Percentiles rank a stretch among this genome's conserved stretches.
Conservation (phyloP, 352 stramenopile genomes). For the Aphanomyces invadans region DNA sequence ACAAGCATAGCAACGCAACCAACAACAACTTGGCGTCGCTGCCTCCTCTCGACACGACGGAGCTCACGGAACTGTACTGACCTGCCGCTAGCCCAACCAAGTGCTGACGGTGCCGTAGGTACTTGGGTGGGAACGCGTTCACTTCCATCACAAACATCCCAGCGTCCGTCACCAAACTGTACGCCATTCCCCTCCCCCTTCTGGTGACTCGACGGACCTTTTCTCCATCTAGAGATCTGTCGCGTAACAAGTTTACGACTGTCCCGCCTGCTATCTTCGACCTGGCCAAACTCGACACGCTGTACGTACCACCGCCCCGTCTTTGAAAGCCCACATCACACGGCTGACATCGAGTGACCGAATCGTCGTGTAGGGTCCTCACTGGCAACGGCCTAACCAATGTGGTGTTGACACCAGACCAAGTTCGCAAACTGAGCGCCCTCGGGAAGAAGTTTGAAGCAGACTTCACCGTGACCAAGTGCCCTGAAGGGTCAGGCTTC, state of each 20-base stretch:
- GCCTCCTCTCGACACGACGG: slow-evolving; percentile 29
- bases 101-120: not conserved
- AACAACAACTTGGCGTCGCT: slow-evolving; percentile 47
- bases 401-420: slow-evolving; percentile 33
- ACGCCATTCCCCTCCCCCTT: not conserved
- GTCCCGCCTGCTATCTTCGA: slow-evolving; percentile 43
- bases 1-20: slow-evolving; percentile 29
- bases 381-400: slow-evolving; percentile 47
- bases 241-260: slow-evolving; percentile 36
- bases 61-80: slow-evolving; percentile 30
- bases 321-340: not conserved
- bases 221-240: slow-evolving; percentile 45
- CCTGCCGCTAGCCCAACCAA: slow-evolving; percentile 21
- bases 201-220: too few relatives aligned
- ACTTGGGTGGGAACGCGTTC: slow-evolving; percentile 37
- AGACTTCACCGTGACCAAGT: slow-evolving; percentile 33
- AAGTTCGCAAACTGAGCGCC: slow-evolving; percentile 37
- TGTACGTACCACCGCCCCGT: slow-evolving; percentile 25
- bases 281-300: slow-evolving; percentile 35
- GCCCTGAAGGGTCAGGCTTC: slow-evolving; percentile 16
- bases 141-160: slow-evolving; percentile 31
- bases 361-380: slow-evolving; percentile 39
- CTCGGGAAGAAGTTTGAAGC: slow-evolving; percentile 36
- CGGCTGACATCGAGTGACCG: too few relatives aligned
- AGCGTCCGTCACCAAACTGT: slow-evolving; percentile 22